Base-by-base conservation (phyloP, 2,329 filamentous ascomycete species). In the Fusarium pilosicola region DNA sequence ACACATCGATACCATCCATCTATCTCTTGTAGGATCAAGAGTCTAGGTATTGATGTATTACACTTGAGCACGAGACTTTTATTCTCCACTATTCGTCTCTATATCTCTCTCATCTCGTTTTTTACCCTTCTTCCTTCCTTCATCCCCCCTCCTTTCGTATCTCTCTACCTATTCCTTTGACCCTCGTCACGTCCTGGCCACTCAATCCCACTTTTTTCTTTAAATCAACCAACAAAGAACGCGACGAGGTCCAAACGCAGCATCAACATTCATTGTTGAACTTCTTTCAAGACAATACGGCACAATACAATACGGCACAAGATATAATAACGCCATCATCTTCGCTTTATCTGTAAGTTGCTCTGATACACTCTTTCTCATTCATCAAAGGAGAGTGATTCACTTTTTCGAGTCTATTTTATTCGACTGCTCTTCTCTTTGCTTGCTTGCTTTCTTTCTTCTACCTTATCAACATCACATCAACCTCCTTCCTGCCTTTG, bases 161-260 rank as follows among this genome's bases (percentile, higher is more conserved):
- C 46, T 58, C 54, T 61, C 65, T 36, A 17, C 15, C 15, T 65
- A 41, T 51, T 70, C 42, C 60, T 63, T 56, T 55, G 34, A 60
- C 58, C 30, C 56, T 55, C 57, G 62, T 73, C 67, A 65, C 68
- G 54, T 57, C 59, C 48, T 67, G 67, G 44, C 66, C 58, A 55
- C 57, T 59, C 61, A 69, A 69, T 74, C 72, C 71, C 71, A 74
- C 71, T 74, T 74, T 74, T 74, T 72, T 65, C 67, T 44, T 46
- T 48, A 71, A 64, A 65, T 65, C 61, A 73, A 68, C 61, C 55
- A 64, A 64, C 55, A 64, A 59, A 65, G 63, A 58, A 74, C 65
- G 65, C 68, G 70, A 71, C 71, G 46, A 51, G 41, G 39, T 45
- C 39, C 18, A 46, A 56, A 62, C 51, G 39, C 30, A 45, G 51